phyloP scores from a whole-genome alignment of 2,329 filamentous ascomycete genomes.

The Penicillium olsonii region DNA sequence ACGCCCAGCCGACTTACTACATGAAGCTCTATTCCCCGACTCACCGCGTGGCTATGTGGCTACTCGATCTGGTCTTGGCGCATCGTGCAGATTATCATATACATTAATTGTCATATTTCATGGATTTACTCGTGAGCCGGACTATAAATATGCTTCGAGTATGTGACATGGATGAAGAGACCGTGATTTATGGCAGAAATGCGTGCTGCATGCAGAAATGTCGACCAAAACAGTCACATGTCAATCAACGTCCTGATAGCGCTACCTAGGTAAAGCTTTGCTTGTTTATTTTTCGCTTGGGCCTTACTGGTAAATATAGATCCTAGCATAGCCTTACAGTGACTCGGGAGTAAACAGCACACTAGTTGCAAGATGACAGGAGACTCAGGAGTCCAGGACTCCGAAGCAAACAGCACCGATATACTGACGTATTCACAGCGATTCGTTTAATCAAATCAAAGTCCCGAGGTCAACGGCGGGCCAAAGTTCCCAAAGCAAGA shows the following conservation, averaged over 20 bases:
- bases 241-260: too few species aligned
- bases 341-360: slow-evolving; percentile 20
- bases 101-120: neutral
- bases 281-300: slow-evolving; percentile 58
- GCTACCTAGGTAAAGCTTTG: too few species aligned
- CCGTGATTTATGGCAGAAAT: neutral
- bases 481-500: slow-evolving; percentile 67
- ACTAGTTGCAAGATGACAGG: neutral
- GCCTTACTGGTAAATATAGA: slow-evolving; percentile 65
- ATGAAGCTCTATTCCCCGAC: neutral
- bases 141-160: neutral
- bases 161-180: neutral
- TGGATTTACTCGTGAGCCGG: neutral
- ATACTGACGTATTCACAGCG: too few species aligned
- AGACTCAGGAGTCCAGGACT: neutral
- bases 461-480: too few species aligned
- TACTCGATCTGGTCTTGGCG: neutral
- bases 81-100: neutral
- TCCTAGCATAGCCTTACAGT: slow-evolving; percentile 54
- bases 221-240: too few species aligned
- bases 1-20: neutral
- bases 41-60: neutral
- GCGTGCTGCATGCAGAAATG: slow-evolving; percentile 18
- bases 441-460: too few species aligned
- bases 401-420: neutral